Conservation (phyloP, 2,329 filamentous ascomycete genomes). For the Davidsoniella neocaledoniae region DNA sequence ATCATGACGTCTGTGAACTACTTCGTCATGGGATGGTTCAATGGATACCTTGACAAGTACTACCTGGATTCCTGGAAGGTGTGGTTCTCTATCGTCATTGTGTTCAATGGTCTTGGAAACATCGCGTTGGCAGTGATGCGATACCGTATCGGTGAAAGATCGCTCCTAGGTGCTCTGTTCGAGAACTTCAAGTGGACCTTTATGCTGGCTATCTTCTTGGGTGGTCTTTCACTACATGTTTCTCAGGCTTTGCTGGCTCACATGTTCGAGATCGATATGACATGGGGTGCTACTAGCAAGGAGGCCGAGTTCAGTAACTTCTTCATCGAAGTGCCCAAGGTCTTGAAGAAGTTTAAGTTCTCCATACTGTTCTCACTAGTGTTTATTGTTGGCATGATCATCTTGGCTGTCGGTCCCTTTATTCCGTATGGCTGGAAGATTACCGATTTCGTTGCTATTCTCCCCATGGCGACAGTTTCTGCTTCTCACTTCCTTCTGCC, state of each 20-base stretch:
- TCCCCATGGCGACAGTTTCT: slow-evolving; percentile 58
- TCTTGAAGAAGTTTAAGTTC: slow-evolving; percentile 65
- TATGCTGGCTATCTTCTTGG: slow-evolving; percentile 64
- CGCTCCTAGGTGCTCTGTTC: slow-evolving; percentile 36
- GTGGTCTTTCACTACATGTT: slow-evolving; percentile 65
- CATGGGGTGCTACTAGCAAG: slow-evolving; percentile 71
- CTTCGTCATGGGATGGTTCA: slow-evolving; percentile 61
- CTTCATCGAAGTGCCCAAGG: slow-evolving; percentile 67
- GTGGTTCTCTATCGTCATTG: slow-evolving; percentile 64
- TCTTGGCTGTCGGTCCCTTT: slow-evolving; percentile 46
- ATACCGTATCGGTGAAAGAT: slow-evolving; percentile 50
- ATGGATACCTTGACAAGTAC: slow-evolving; percentile 60
- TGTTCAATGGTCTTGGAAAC: slow-evolving; percentile 63
- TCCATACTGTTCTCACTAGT: slow-evolving; percentile 45
- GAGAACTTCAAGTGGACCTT: slow-evolving; percentile 61
- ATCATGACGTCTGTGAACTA: slow-evolving; percentile 58
- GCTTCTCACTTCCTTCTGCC: slow-evolving; percentile 54
- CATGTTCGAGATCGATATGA: slow-evolving; percentile 76
- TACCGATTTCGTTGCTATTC: slow-evolving; percentile 56
- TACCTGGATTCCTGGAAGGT: slow-evolving; percentile 66
- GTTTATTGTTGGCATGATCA: slow-evolving; percentile 44
- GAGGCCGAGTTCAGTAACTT: slow-evolving; percentile 70
- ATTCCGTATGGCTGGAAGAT: slow-evolving; percentile 50
- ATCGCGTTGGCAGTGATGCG: slow-evolving; percentile 54
- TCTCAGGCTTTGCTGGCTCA: slow-evolving; percentile 64